Conservation (phyloP, 2,329 filamentous ascomycete genomes). For the Cercospora janseana region DNA sequence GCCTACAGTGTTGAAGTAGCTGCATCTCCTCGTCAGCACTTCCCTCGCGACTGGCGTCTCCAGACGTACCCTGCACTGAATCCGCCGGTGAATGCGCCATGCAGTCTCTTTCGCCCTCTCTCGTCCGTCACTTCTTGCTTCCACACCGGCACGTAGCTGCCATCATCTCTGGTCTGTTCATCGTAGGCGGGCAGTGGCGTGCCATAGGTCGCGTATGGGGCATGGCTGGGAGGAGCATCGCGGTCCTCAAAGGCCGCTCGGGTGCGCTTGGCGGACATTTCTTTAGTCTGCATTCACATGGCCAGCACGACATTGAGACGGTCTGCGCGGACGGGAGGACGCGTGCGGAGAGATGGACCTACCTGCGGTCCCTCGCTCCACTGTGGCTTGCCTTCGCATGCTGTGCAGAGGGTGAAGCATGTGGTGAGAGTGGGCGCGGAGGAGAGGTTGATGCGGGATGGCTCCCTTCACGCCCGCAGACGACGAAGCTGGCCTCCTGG, state of each 20-base stretch:
- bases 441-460: neutral
- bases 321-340: conserved; percentile 6
- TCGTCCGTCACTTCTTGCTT: conserved; percentile 97
- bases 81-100: conserved; percentile 94
- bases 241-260: conserved; percentile 75
- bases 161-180: conserved; percentile 76
- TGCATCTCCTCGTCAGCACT: conserved; percentile 39
- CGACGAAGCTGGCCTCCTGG: neutral
- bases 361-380: conserved; percentile 1
- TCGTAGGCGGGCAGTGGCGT: conserved; percentile 79
- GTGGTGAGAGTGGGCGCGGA: conserved; percentile 10
- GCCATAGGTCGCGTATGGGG: conserved; percentile 76
- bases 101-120: conserved; percentile 80
- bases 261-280: conserved; percentile 77
- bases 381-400: conserved; percentile 9
- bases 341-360: conserved; percentile 20
- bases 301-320: conserved; percentile 35
- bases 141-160: conserved; percentile 91
- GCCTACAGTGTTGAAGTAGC: conserved; percentile 96
- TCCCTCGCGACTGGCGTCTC: neutral
- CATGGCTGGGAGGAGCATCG: conserved; percentile 53
- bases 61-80: conserved; percentile 83
- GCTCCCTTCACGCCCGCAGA: conserved; percentile 3
- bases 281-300: conserved; percentile 31
- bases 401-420: neutral